Base-by-base conservation (phyloP, 345 rosid species). In the Combretum micranthum region DNA sequence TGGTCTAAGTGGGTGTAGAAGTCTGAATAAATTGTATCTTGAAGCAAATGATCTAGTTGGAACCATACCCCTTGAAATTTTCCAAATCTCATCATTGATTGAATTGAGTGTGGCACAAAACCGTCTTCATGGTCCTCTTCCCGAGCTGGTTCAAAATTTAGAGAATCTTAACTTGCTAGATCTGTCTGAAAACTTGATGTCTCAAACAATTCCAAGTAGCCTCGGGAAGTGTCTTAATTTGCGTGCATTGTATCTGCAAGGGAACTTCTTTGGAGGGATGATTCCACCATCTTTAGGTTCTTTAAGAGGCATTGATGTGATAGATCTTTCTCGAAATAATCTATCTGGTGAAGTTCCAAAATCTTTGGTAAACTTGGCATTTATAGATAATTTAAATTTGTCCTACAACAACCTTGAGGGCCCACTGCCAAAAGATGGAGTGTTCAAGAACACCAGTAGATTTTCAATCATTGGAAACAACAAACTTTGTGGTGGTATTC, bases 321-420 rank as follows among this genome's bases (percentile, higher is more conserved):
- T 66, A 0, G 65, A 53, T 54, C 42, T 66, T 47, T 47, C 51
- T 53, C 19, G 21, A 13, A 66, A 66, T 49, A 60, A 53, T 42
- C 20, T 66, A 4, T 51, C 50, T 0, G 56, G 70, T 14, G 42
- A 37, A 8, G 47, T 60, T 22, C 70, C 55, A 15, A 15, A 16
- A 9, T 64, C 54, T 49, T 47, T 64, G 1, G 23, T 23, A 14
- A 51, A 51, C 39, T 32, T 64, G 42, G 46, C 2, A 21, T 42
- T 64, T 26, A 21, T 56, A 3, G 49, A 56, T 18, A 32, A 52
- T 43, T 46, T 65, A 4, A 58, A 65, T 42, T 58, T 65, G 9
- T 65, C 69, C 16, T 65, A 57, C 59, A 65, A 65, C 21, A 49
- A 13, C 18, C 20, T 58, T n/a, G 52, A 2, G 14, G 69, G 69